These are phyloP conservation scores for Trichosporon faecale DNA, from an alignment of 1,284 basidiomycete species.

Conservation along the genomic window DNA sequence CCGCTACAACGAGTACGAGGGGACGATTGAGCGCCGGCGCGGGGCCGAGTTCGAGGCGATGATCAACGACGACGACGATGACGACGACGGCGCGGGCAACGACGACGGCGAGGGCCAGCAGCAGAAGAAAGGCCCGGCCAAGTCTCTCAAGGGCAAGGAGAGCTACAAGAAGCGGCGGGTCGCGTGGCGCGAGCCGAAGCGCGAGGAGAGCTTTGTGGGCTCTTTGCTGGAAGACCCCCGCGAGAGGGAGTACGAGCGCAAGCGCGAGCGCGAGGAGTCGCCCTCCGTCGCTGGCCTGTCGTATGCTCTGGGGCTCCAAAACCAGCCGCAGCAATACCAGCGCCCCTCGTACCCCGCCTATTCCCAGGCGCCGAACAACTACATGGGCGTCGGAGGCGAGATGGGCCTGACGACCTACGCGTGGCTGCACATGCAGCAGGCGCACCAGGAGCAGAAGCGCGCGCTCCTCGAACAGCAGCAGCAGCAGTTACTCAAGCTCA, in stretches of 20 bases:
- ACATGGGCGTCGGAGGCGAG: constrained; percentile 17
- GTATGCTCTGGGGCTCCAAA: constrained; percentile 25
- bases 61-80: constrained; percentile 48
- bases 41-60: constrained; percentile 49
- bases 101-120: background rate
- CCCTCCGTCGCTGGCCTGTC: constrained; percentile 14
- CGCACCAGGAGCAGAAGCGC: constrained; percentile 47
- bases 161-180: constrained; percentile 37
- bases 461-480: constrained; percentile 44
- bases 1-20: constrained; percentile 51
- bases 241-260: background rate
- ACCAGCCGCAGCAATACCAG: constrained; percentile 11
- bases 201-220: constrained; percentile 37
- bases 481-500: constrained; percentile 42
- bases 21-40: constrained; percentile 50
- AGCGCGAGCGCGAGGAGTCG: background rate
- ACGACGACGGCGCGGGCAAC: constrained; percentile 31
- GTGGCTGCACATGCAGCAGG: constrained; percentile 49
- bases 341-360: background rate
- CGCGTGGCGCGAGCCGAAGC: constrained; percentile 15
- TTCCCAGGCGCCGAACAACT: background rate
- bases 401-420: constrained; percentile 42
- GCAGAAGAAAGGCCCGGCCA: constrained; percentile 24
- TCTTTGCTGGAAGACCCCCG: constrained; percentile 24
- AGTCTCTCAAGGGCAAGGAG: constrained; percentile 47